Evolutionary conservation across 305 asterid genomes (phyloP), one percentile per base, ranked within the genome.

Genomic region (Fraxinus paxiana): DNA sequence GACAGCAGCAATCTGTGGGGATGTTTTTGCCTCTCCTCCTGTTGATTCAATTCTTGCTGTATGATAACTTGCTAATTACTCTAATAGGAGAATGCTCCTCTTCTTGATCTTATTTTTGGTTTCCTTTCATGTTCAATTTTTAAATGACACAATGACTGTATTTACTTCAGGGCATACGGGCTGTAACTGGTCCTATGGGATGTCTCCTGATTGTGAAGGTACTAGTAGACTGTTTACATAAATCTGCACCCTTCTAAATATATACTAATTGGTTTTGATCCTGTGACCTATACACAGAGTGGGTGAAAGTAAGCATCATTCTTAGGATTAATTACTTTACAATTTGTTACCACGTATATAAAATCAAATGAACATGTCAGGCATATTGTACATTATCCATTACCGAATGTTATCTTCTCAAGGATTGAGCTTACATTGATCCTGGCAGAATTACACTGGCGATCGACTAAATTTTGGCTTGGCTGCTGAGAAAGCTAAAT

Each of bases 1-100:
- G 87, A 96, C 99, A 43, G 98, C 99, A 75, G 98, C 99, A 78
- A 89, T 96, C 79, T 96, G 99, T 82, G 99, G 99, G 83, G 98
- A 96, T 86, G 92, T 96, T 86, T 96, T 96, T 87, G 92, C 99
- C 46, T 96, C 98, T 74, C 99, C 99, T 69, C 92, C 94, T 2
- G 95, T 93, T 78, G 97, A 89, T 82, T 88, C 99, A 77, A 94
- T 96, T 87, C 93, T 96, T 65, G 91, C 94, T 83, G 92, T 90
- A 90, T 72, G 90, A 88, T 84, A 51, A 51, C 80, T 38, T 88
- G 83, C 82, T 76, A 69, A 79, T 38, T 46, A 75, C 12, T 13
- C 79, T 78, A 26, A 67, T 76, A 41, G 81, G 85, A 61, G 41
- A 69, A 79, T 12, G 17, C 31, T 72, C 48, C 24, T 24, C 43